Percentiles rank a stretch among this genome's conserved stretches.
phyloP scores from a whole-genome alignment of 371 early-diverging fungal genomes.

The Batrachochytrium dendrobatidis region DNA sequence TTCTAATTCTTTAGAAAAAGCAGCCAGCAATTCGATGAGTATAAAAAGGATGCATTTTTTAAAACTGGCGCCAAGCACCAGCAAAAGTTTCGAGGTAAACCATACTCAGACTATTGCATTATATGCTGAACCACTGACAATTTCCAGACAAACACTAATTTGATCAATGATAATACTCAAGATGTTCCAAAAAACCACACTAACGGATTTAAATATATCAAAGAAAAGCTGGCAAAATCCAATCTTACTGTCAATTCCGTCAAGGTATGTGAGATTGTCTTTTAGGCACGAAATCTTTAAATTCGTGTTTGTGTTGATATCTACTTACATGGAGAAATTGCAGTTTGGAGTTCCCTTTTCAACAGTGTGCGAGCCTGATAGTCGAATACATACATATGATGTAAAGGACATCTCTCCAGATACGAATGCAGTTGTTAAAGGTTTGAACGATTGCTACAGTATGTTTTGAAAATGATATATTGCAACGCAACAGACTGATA shows the following conservation, averaged over 20 bases:
- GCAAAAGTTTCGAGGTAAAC: neutral
- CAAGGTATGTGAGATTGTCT: constrained; percentile 19
- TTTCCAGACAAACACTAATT: neutral
- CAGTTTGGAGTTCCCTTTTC: constrained; percentile 36
- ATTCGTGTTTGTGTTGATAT: no score
- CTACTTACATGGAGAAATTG: neutral
- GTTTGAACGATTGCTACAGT: neutral
- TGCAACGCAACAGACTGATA: no score
- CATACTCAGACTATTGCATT: neutral
- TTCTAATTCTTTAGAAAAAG: neutral
- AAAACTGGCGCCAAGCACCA: neutral
- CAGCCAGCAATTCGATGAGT: neutral
- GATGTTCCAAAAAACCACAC: constrained; percentile 17
- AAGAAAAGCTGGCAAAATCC: constrained; percentile 30
- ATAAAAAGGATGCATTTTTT: neutral
- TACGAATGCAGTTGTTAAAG: constrained; percentile 6
- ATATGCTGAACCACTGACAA: neutral
- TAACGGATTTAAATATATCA: constrained; percentile 27
- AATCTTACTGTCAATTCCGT: constrained; percentile 29
- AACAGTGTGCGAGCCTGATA: constrained; percentile 20
- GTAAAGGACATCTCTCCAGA: constrained; percentile 4
- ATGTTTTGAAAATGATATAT: no score
- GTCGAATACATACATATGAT: constrained; percentile 17
- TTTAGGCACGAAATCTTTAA: no score
- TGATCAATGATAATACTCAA: neutral